phyloP scores from a whole-genome alignment of 805 yeast species.

The Wickerhamiella azyma region DNA sequence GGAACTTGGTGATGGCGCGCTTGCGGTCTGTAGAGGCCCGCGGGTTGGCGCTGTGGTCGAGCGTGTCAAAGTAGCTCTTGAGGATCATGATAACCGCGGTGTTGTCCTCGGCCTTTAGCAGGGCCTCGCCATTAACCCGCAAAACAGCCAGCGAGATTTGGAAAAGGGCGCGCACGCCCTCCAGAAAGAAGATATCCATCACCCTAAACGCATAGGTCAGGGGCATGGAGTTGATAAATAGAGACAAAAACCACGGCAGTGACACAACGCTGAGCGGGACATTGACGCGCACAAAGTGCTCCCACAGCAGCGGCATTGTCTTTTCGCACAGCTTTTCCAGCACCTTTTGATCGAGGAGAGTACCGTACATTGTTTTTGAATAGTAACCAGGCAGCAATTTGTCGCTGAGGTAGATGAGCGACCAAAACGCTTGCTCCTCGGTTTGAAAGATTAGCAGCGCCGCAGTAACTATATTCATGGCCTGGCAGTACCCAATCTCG shows the following conservation, averaged over 20 bases:
- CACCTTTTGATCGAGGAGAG: conserved; percentile 82
- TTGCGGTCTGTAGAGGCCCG: conserved; percentile 48
- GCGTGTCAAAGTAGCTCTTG: conserved; percentile 62
- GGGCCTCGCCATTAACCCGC: conserved; percentile 72
- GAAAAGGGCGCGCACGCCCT: conserved; percentile 79
- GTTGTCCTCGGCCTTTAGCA: conserved; percentile 73
- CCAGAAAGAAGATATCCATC: conserved; percentile 75
- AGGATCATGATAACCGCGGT: conserved; percentile 79
- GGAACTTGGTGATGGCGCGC: conserved; percentile 67
- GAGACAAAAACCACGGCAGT: conserved; percentile 88
- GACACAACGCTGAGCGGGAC: conserved; percentile 89
- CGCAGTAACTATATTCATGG: conserved; percentile 72
- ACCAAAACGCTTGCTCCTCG: conserved; percentile 97
- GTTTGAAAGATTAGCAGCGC: conserved; percentile 52
- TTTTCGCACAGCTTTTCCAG: conserved; percentile 81
- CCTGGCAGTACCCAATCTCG: conserved; percentile 96
- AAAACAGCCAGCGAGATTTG: conserved; percentile 90
- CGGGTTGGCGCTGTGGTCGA: conserved; percentile 72
- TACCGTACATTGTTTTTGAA: conserved; percentile 95
- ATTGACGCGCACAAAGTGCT: conserved; percentile 62
- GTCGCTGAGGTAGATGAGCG: conserved; percentile 67
- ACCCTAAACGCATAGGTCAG: conserved; percentile 83
- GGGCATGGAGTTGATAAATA: conserved; percentile 89
- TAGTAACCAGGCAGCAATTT: conserved; percentile 87
- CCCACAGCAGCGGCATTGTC: conserved; percentile 80